Evolutionary conservation across 257 asterid genomes (phyloP).

Genomic region (Fraxinus pennsylvanica): DNA sequence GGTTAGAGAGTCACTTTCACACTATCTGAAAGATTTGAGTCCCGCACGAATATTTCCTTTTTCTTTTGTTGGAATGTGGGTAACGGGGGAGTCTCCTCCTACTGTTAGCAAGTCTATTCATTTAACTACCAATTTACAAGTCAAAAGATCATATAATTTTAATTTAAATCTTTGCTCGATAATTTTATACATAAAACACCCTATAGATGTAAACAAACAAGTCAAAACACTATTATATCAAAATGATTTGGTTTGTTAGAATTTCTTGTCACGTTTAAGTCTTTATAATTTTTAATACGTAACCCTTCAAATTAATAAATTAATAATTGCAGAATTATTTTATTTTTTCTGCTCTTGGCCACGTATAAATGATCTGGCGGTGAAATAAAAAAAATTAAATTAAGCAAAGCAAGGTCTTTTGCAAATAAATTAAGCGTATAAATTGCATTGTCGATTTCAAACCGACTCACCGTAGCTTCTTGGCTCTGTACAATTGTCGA

Average conservation of each 20-base stretch:
- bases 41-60: no score
- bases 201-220: background rate
- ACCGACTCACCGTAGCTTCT: no score
- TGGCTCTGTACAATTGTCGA: no score
- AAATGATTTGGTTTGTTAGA: background rate
- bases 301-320: background rate
- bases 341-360: background rate
- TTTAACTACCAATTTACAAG: background rate
- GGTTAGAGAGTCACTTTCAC: no score
- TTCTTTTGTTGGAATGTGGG: no score
- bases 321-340: background rate
- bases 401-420: background rate
- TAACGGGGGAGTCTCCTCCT: background rate
- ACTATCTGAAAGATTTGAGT: no score
- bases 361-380: background rate
- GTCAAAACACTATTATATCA: background rate
- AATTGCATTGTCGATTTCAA: no score
- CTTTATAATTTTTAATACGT: background rate
- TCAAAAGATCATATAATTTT: background rate
- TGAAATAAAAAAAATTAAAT: background rate
- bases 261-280: background rate
- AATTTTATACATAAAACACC: background rate
- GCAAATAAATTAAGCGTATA: background rate
- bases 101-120: constrained; percentile 19
- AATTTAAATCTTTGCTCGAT: background rate